Evolutionary conservation across 345 rosid genomes (phyloP), one percentile per base, ranked within the genome.

Genomic region (Eucalyptus curtisii): DNA sequence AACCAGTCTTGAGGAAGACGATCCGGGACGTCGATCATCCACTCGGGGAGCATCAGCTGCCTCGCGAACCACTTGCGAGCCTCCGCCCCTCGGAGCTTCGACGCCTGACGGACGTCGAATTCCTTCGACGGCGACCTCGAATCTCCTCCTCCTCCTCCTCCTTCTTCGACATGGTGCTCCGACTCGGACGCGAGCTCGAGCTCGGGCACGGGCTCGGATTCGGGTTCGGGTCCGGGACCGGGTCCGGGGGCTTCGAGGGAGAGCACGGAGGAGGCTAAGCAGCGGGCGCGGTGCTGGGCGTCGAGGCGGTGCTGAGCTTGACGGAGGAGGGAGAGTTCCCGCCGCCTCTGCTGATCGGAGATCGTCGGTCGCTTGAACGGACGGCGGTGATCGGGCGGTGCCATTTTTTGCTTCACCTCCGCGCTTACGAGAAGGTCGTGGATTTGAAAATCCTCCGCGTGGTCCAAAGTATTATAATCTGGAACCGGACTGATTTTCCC

Each of bases 21-120:
- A 91, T 95, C 96, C 59, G 99, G 99, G 50, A 96, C 95, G 90
- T 96, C 99, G 92, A 97, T 96, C 96, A 96, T 97, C 99, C 99
- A 97, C 88, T 96, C 99, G 7, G 96, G 99, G 33, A 96, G 95
- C 99, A 96, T 96, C 48, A 97, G 91, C 95, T 96, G 98, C n/a
- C 90, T 92, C 1, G 99, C 98, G 90, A 97, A 96, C 96, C 95
- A 96, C 88, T 94, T 95, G 66, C 99, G 96, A 87, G 93, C 95
- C 86, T 96, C 96, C 2, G 93, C 93, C 88, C 99, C 98, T 95
- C 91, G 93, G 47, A 96, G 95, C 88, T 86, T 96, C 82, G 98
- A 95, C 87, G 98, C 96, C 45, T 92, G 95, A 14, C 94, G 92
- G 87, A 95, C 91, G 82, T 95, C 94, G 59, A 96, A 91, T 89